Evolutionary conservation across 2,329 filamentous ascomycete species (phyloP), one percentile per base, ranked within the genome.

Genomic region (Paraphoma sp.): DNA sequence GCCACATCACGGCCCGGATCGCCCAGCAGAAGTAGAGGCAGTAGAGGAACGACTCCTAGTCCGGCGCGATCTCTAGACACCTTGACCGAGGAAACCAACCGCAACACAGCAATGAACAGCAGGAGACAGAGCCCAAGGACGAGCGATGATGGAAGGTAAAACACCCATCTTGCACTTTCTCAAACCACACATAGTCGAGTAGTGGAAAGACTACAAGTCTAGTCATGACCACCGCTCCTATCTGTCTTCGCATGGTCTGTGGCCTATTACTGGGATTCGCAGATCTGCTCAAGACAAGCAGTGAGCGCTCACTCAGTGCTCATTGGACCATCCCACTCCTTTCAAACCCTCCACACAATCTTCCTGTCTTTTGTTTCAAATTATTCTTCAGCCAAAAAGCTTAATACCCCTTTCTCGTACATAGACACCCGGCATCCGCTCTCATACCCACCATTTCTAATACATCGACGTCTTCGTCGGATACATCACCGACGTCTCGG

Each of bases 1-100:
- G 80, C 80, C 0, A 82, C 76, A 5, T 78, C 72, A 42, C 72
- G 80, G 42, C 79, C 80, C 0, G 71, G 78, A 6, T 78, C 72
- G 51, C 79, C 79, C 9, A 69, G 55, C 23, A 59, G 71, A 23
- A 70, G 68, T 40, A 63, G 67, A 14, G 59, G 68, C 12, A 74
- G 71, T 36, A 64, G 73, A 43, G 64, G 65, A 17, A 72, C 64
- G 5, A 75, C 73, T 0, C 73, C 74, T n/a, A 72, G 70, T 50
- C 70, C 74, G 6, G 64, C 71, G 5, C 54, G 71, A 12, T 73
- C 70, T 52, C 56, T 76, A 28, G 72, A 72, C 40, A 76, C 74
- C 3, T 47, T 76, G 51, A 72, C 64, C 16, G 74, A 77, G 47
- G 75, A 76, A 51, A 77, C 75, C 41, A 63, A 72, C 23, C 61